Evolutionary conservation across 805 yeast genomes (phyloP), one percentile per base, ranked within the genome.

Genomic region (Metschnikowia cerradonensis): DNA sequence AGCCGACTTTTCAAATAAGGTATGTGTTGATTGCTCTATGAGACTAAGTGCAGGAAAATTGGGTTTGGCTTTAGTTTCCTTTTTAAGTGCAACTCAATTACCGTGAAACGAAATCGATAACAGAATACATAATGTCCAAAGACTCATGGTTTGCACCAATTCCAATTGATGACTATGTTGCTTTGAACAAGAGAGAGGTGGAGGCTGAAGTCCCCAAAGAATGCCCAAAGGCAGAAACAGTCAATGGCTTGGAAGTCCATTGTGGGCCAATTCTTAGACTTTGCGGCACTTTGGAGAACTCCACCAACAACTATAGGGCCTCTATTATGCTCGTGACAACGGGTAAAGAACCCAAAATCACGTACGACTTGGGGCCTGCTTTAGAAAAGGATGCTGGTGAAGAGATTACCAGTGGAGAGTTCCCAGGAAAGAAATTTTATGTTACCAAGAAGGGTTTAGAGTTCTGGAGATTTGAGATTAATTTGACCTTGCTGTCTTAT

Each of bases 261-360:
- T 83, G 88, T 63, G 98, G 98, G 1, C 98, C 98, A 0, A 71
- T 84, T 31, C 67, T 91, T 45, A 74, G 94, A 51, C 78, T 85
- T 44, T 69, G 82, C 52, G 90, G 86, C 6, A 80, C 86, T 43
- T 68, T 74, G 41, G 90, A 87, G 55, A 69, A 71, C 3, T 65
- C 70, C 3, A 43, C 69, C 6, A 56, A 64, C 26, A 71, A 78
- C 40, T 91, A 90, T 70, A 67, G 90, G 26, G 97, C 86, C 3
- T 72, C 88, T 2, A 71, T 89, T 20, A 56, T 89, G 66, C 63
- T 91, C 26, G 90, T 90, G 2, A 71, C 82, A 17, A 75, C 77
- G 54, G 81, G 77, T 53, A 56, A 51, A 2, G 49, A 65, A 11
- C 77, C 78, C 0, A 43, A 53, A 19, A 50, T 76, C 20, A 56